Conservation (phyloP, 208 protist species). For the Herpetomonas samuelpessoai region DNA sequence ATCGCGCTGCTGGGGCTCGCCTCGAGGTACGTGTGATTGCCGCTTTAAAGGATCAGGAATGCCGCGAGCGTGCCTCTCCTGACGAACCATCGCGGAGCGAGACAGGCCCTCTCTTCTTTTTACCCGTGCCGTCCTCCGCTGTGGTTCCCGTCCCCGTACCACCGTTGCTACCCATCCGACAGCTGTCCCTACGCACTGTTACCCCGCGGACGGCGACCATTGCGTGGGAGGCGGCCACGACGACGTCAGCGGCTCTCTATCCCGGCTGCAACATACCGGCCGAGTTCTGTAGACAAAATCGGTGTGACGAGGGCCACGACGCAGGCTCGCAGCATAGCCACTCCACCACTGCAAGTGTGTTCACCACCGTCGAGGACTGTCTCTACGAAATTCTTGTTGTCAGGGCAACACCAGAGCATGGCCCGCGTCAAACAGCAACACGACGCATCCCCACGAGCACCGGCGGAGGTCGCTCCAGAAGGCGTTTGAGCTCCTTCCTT, state of each 20-base stretch:
- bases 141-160: not conserved
- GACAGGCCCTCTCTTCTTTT: too few species aligned
- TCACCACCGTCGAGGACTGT: not conserved
- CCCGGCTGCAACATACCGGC: not conserved
- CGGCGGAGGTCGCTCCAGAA: too few species aligned
- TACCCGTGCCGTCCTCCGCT: not conserved
- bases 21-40: too few species aligned
- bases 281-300: not conserved
- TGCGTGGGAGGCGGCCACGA: not conserved
- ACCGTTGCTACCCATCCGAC: not conserved
- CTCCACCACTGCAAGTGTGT: not conserved
- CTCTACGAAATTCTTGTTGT: not conserved
- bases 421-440: too few species aligned
- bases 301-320: too few species aligned
- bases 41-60: too few species aligned
- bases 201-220: not conserved
- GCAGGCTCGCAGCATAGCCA: too few species aligned
- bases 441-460: too few species aligned
- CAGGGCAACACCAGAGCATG: not conserved
- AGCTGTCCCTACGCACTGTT: not conserved
- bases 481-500: too few species aligned
- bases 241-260: not conserved
- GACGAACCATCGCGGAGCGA: too few species aligned
- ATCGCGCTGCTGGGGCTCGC: too few species aligned
- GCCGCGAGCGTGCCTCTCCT: too few species aligned